A percentile compares a stretch with the other conserved stretches of the same genome.
Evolutionary conservation across 2,329 filamentous ascomycete genomes (phyloP).

Genomic region (Thielaviopsis euricoi): DNA sequence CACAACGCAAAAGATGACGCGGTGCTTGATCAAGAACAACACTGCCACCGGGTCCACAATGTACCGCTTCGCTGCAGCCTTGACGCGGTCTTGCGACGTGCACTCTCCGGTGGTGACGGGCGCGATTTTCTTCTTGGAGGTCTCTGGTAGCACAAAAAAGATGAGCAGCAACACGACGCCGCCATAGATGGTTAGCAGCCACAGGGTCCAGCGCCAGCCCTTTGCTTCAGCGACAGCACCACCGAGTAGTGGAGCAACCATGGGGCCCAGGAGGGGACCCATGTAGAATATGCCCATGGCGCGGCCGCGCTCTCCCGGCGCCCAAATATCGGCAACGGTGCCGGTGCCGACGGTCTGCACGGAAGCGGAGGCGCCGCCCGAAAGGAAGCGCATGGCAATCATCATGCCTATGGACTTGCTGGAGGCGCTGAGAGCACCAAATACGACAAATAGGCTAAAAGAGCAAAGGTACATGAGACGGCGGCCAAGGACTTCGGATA

Average conservation of each 20-base stretch:
- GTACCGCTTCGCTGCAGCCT: slow-evolving; percentile 37
- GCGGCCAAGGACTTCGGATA: slow-evolving; percentile 57
- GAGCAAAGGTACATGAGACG: slow-evolving; percentile 65
- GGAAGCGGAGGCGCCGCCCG: slow-evolving; percentile 61
- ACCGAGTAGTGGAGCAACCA: slow-evolving; percentile 62
- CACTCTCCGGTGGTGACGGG: slow-evolving; percentile 15
- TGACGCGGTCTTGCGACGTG: slow-evolving; percentile 24
- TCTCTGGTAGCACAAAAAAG: slow-evolving; percentile 48
- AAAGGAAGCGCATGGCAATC: slow-evolving; percentile 56
- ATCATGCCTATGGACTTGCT: slow-evolving; percentile 59
- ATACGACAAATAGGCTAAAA: slow-evolving; percentile 56
- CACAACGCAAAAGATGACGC: slow-evolving; percentile 56
- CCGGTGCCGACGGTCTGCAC: slow-evolving; percentile 74
- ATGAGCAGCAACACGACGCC: slow-evolving; percentile 38
- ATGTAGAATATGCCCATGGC: slow-evolving; percentile 80
- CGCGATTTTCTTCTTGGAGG: slow-evolving; percentile 28
- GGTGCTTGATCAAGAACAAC: slow-evolving; percentile 55
- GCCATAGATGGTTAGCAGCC: slow-evolving; percentile 60
- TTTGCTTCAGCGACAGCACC: slow-evolving; percentile 52
- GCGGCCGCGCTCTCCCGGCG: slow-evolving; percentile 49
- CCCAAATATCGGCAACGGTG: slow-evolving; percentile 71
- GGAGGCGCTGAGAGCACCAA: slow-evolving; percentile 52
- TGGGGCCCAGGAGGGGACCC: slow-evolving; percentile 57
- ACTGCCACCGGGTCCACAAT: slow-evolving; percentile 59
- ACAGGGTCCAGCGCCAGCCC: slow-evolving; percentile 63